Percentiles rank a stretch among this genome's conserved stretches.
phyloP scores from a whole-genome alignment of 345 rosid genomes.

The Tarenaya hassleriana region DNA sequence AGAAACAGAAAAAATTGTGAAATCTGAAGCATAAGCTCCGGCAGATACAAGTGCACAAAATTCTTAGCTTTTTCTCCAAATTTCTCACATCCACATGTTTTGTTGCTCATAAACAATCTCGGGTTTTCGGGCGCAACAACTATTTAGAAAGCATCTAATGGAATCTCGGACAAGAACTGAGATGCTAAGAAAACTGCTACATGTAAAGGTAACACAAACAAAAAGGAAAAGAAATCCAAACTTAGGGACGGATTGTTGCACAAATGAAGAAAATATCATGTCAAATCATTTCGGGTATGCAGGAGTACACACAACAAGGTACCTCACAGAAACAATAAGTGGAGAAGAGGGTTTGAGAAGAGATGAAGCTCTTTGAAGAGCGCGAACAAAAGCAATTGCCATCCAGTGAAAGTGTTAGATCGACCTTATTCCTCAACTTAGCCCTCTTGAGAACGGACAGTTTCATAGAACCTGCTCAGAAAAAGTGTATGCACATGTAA shows the following conservation, averaged over 20 bases:
- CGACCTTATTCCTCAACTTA: too few relatives aligned
- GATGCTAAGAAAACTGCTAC: not conserved
- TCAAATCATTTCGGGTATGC: not conserved
- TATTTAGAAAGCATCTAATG: not conserved
- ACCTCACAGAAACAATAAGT: conserved; percentile 30
- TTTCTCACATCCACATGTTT: too few relatives aligned
- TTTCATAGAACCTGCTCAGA: too few relatives aligned
- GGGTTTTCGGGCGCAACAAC: not conserved
- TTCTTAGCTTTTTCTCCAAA: too few relatives aligned
- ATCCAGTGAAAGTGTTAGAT: conserved; percentile 7
- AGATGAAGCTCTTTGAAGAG: conserved; percentile 28
- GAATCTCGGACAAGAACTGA: not conserved
- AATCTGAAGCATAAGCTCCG: not conserved
- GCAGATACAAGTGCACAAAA: not conserved
- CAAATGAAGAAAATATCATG: not conserved
- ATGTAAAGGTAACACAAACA: not conserved
- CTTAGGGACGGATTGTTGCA: too few relatives aligned
- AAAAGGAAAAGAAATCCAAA: not conserved
- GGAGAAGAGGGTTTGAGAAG: conserved; percentile 24
- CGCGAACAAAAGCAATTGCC: conserved; percentile 31
- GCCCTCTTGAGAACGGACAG: too few relatives aligned
- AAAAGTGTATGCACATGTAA: too few relatives aligned
- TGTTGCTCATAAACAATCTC: too few relatives aligned
- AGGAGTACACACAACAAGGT: conserved; percentile 10
- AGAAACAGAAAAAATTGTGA: conserved; percentile 1